A percentile compares a stretch with the other conserved stretches of the same genome.
phyloP scores from a whole-genome alignment of 495 filamentous ascomycete species.

The Neohortaea acidophila region DNA sequence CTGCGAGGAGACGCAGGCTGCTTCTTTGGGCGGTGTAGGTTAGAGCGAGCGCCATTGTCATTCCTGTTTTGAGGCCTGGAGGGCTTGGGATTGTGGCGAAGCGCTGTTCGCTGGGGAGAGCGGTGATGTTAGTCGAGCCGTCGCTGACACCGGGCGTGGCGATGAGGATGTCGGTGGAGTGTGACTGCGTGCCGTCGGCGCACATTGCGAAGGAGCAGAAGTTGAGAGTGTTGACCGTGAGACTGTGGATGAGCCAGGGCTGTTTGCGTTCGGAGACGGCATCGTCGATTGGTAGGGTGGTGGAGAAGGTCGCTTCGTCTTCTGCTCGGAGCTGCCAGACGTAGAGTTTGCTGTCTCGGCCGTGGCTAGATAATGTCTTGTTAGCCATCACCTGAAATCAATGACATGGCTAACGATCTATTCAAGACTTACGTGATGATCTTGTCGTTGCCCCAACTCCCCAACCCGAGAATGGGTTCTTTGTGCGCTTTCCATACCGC shows the following conservation, averaged over 20 bases:
- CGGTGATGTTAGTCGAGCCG: constrained; percentile 64
- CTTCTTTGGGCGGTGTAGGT: constrained; percentile 29
- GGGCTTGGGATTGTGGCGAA: constrained; percentile 49
- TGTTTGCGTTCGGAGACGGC: constrained; percentile 29
- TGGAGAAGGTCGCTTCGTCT: constrained; percentile 52
- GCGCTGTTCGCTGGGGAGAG: constrained; percentile 57
- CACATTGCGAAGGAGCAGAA: constrained; percentile 81
- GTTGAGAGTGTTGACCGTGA: constrained; percentile 85
- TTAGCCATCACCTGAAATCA: background rate
- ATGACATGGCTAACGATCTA: background rate
- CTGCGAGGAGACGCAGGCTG: constrained; percentile 42
- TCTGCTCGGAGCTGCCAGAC: constrained; percentile 58
- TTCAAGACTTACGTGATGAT: constrained; percentile 67
- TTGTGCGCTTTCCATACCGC: constrained; percentile 81
- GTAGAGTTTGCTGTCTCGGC: constrained; percentile 71
- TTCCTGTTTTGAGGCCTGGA: constrained; percentile 47
- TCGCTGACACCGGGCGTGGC: constrained; percentile 24
- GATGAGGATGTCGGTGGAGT: constrained; percentile 6
- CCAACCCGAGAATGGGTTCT: constrained; percentile 58
- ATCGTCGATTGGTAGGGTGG: constrained; percentile 53
- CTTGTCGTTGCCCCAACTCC: constrained; percentile 39
- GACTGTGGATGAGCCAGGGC: constrained; percentile 72
- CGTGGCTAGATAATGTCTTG: constrained; percentile 55
- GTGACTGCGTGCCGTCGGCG: background rate
- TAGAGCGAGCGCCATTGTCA: constrained; percentile 75